These are phyloP conservation scores for Mucor velutinosus DNA, from an alignment of 371 early-diverging fungal species.

Conservation along the genomic window DNA sequence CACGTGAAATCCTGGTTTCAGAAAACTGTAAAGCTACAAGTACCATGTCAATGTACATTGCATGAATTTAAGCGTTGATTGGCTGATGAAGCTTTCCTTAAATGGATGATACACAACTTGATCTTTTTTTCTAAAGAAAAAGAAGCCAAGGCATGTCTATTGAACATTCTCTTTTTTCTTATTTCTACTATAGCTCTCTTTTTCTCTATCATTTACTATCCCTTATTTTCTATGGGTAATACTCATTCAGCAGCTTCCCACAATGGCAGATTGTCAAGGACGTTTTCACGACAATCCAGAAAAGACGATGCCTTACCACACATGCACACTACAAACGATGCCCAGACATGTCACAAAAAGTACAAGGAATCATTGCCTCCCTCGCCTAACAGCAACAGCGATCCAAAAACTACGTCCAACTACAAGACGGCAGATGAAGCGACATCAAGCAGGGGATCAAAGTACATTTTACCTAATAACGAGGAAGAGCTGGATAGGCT, in stretches of 20 bases:
- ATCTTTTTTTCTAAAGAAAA: background rate
- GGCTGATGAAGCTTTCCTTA: background rate
- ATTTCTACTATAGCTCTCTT: background rate
- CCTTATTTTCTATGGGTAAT: conserved; percentile 3
- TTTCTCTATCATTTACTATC: background rate
- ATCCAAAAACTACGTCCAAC: background rate
- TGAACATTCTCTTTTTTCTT: background rate
- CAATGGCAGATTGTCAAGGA: background rate
- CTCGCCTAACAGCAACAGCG: background rate
- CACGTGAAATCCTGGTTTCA: background rate
- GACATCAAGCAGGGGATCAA: conserved; percentile 12
- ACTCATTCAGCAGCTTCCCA: background rate
- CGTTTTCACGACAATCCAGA: background rate
- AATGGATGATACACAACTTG: background rate
- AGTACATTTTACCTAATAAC: conserved; percentile 33
- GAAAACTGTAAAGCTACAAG: background rate
- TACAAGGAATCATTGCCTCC: conserved; percentile 4
- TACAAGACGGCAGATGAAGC: background rate
- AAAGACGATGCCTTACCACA: background rate
- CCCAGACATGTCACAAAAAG: background rate
- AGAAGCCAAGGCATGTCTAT: background rate
- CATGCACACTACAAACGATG: background rate
- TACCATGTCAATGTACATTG: background rate
- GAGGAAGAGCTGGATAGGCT: conserved; percentile 44
- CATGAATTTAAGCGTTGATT: conserved; percentile 16